A percentile compares a stretch with the other conserved stretches of the same genome.
Conservation (phyloP, 2,329 filamentous ascomycete species). For the Aspergillus sp. region DNA sequence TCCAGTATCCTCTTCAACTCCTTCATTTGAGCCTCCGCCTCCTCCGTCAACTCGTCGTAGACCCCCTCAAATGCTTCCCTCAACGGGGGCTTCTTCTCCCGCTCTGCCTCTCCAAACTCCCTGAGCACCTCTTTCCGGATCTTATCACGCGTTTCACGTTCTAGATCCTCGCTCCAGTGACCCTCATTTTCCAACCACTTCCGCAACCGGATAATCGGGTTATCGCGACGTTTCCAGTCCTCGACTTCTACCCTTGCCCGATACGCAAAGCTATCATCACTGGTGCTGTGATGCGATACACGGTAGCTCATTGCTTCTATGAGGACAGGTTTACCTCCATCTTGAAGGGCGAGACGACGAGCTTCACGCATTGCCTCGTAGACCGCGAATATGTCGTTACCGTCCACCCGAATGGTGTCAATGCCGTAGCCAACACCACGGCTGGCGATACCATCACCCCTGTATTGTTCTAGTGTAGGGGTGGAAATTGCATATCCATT, state of each 20-base stretch:
- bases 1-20: constrained; percentile 77
- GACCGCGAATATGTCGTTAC: constrained; percentile 92
- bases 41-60: constrained; percentile 83
- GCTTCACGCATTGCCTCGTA: constrained; percentile 77
- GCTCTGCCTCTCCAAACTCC: constrained; percentile 74
- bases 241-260: constrained; percentile 90
- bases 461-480: constrained; percentile 85
- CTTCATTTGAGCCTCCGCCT: constrained; percentile 72
- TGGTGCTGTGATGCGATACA: constrained; percentile 96
- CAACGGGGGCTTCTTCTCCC: constrained; percentile 56
- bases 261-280: constrained; percentile 95
- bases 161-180: constrained; percentile 81
- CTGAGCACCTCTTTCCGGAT: constrained; percentile 75
- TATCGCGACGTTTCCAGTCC: constrained; percentile 89
- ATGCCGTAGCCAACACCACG: constrained; percentile 91
- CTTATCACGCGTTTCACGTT: constrained; percentile 68
- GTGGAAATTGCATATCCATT: constrained; percentile 92
- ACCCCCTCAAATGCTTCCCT: constrained; percentile 75
- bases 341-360: constrained; percentile 72
- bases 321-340: constrained; percentile 79
- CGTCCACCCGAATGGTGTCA: constrained; percentile 86
- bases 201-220: constrained; percentile 78
- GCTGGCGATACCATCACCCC: constrained; percentile 86
- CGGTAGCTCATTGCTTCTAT: constrained; percentile 98
- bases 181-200: constrained; percentile 87